A percentile compares a stretch with the other conserved stretches of the same genome.
Conservation (phyloP, 75 land plant species). For the Adiantum capillusveneris region DNA sequence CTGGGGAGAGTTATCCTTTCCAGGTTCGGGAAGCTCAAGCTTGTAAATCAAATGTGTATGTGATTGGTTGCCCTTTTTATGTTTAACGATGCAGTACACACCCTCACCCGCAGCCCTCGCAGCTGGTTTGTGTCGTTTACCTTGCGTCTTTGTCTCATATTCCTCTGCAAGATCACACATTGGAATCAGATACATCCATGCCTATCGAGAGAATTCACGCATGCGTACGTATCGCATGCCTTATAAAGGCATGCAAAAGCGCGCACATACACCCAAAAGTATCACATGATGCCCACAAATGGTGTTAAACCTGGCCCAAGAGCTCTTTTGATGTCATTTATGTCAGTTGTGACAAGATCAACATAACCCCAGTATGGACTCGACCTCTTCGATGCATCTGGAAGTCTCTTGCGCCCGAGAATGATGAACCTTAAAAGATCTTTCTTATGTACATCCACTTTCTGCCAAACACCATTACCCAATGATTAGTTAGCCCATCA, state of each 20-base stretch:
- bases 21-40: constrained; percentile 50
- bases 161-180: constrained; percentile 35
- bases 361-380: constrained; percentile 81
- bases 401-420: constrained; percentile 73
- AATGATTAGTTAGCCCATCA: background rate
- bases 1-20: constrained; percentile 37
- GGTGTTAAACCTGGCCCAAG: constrained; percentile 55
- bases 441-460: constrained; percentile 56
- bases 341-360: constrained; percentile 66
- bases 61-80: constrained; percentile 21
- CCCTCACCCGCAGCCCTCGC: constrained; percentile 74
- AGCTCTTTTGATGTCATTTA: constrained; percentile 40
- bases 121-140: constrained; percentile 35
- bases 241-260: too few species aligned
- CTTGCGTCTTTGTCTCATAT: constrained; percentile 58
- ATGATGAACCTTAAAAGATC: constrained; percentile 60
- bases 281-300: too few species aligned
- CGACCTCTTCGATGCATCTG: constrained; percentile 36
- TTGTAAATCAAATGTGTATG: constrained; percentile 84
- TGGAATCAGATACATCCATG: background rate
- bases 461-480: constrained; percentile 15
- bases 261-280: too few species aligned
- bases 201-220: too few species aligned
- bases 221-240: too few species aligned
- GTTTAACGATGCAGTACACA: constrained; percentile 60